Evolutionary conservation across 2,329 filamentous ascomycete genomes (phyloP), one percentile per base, ranked within the genome.

Genomic region (Paraphoma chrysanthemicola): DNA sequence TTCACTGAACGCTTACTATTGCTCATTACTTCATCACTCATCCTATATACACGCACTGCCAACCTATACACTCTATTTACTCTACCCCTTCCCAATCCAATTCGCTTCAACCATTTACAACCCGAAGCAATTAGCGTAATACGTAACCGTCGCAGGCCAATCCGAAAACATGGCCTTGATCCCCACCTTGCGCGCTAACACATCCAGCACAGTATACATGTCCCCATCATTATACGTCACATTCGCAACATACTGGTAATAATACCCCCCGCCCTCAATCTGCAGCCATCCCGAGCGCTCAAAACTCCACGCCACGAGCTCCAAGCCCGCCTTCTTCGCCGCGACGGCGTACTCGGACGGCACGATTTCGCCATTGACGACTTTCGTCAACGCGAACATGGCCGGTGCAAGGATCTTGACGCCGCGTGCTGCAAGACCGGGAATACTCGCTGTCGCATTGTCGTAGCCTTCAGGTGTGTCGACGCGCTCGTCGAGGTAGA

Each of bases 91-190:
- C 17, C 39, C 8, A 50, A 3, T 3, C 18, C 33, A 7, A 41
- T 16, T 12, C 47, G 6, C 9, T 23, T 6, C 0, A 36, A 36
- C 8, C 6, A 14, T 48, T 41, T 69, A 71, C 48, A 79, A 57
- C 1, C 78, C 83, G 62, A 90, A 86, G 76, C 89, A 91, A 67
- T 90, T 91, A 61, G 88, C 89, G 74, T 90, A 91, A 63, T 88
- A 91, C 0, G 87, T 89, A 7, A 86, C 83, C 0, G 88, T 89
- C 10, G 86, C 85, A 14, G 85, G 84, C 89, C 89, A 91, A 71
- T 91, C 89, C 4, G 84, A 83, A 66, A 91, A 91, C 59, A 91
- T 81, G 4, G 81, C 87, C 30, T 78, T 74, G 12, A 89, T 84
- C 0, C 84, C 83, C 9, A 91, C 84, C 64, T 90, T 77, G 61